Evolutionary conservation across 139 green algal species (phyloP), one percentile per base, ranked within the genome.

Genomic region (Astrephomene gubernaculifera): DNA sequence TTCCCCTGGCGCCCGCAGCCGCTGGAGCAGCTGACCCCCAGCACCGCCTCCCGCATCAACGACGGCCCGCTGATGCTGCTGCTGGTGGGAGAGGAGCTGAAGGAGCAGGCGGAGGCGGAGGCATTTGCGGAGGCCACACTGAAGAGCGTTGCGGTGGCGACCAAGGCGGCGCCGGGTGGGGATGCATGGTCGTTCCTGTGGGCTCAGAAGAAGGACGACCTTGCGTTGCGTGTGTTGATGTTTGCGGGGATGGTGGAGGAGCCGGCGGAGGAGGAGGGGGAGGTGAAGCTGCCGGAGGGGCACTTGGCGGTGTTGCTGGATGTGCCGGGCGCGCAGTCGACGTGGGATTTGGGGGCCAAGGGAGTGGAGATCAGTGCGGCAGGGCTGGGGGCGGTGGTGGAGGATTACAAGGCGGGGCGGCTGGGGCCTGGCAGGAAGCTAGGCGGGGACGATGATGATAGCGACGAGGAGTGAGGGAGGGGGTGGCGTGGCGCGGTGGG

Each of bases 1-100:
- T 87, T 87, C 72, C 83, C 83, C 39, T 87, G 83, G 83, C 24
- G 17, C 21, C 83, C 38, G 29, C 38, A 79, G 53, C 81, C 69
- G 0, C 39, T 86, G 68, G 81, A 86, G 53, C 39, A 5, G 53
- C 81, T 86, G 25, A 52, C 41, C 7, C 9, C 54, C 21, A 29
- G n/a, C 53, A 71, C 53, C 35, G 68, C 39, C 22, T 6, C 17
- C 35, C 24, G 35, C 67, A 79, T 86, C 45, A 86, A 86, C 45
- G 27, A 17, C 6, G 80, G 67, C 1, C 35, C 45, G 21, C 38
- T 45, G 80, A 33, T 86, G 33, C 35, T 86, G 80, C 67, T 86
- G 22, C 9, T 79, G 21, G 39, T 57, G 33, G 52, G 41, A 36
- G 22, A 0, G 33, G 49, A n/a, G 79, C 10, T 1, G 39, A 29